These are phyloP conservation scores for Ottelia alismoides DNA, from an alignment of 106 monocot genomes.

Conservation along the genomic window DNA sequence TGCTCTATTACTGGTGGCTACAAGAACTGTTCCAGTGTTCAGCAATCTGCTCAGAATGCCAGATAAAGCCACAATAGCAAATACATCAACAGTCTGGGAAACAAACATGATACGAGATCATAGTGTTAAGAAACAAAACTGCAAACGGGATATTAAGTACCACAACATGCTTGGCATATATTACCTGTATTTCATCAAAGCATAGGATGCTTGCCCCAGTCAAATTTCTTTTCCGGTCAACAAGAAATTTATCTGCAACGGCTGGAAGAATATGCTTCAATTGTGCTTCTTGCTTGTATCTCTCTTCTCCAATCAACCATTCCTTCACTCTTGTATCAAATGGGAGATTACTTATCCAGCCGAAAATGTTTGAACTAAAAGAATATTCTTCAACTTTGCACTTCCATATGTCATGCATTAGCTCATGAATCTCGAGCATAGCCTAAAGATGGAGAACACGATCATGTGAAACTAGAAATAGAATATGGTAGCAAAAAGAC, in stretches of 20 bases:
- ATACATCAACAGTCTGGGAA: conserved; percentile 92
- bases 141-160: too few species aligned
- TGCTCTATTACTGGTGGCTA: conserved; percentile 89
- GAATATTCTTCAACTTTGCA: conserved; percentile 36
- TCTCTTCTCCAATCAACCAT: conserved; percentile 94
- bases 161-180: too few species aligned
- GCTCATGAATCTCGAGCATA: conserved; percentile 93
- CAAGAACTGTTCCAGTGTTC: conserved; percentile 79
- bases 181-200: conserved; percentile 98
- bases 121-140: too few species aligned
- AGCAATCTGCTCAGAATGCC: conserved; percentile 91
- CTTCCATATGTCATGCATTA: conserved; percentile 85
- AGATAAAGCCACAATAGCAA: conserved; percentile 96
- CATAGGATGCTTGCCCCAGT: conserved; percentile 85
- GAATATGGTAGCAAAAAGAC: too few species aligned
- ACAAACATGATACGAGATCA: neutral
- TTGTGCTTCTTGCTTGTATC: conserved; percentile 55
- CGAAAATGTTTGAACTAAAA: conserved; percentile 29
- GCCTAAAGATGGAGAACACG: too few species aligned
- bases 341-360: conserved; percentile 66
- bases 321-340: conserved; percentile 85
- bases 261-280: conserved; percentile 80
- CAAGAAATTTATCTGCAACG: conserved; percentile 88
- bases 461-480: too few species aligned
- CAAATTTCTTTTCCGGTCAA: conserved; percentile 48